Percentiles rank a stretch among this genome's conserved stretches.
Evolutionary conservation across 345 rosid genomes (phyloP).

Genomic region (Iberis pinnata): DNA sequence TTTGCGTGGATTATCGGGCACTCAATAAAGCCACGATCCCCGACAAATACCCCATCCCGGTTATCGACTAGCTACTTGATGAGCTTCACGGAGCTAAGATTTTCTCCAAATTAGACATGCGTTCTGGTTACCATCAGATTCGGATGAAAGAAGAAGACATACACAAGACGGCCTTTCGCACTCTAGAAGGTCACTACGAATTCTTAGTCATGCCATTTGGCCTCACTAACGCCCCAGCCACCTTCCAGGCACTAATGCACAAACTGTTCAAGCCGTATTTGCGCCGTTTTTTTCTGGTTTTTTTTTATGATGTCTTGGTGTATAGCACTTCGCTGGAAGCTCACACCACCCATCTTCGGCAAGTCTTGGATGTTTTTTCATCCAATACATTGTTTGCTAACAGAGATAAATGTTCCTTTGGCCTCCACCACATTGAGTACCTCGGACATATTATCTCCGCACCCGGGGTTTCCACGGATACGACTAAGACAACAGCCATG

Average conservation of each 20-base stretch:
- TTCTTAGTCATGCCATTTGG: neutral
- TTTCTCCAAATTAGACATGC: neutral
- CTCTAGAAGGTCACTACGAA: neutral
- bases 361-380: too few relatives aligned
- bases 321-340: neutral
- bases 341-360: neutral
- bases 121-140: neutral
- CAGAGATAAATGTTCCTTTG: too few relatives aligned
- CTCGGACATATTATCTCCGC: too few relatives aligned
- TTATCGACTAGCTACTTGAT: neutral
- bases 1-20: neutral
- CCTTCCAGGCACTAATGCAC: neutral
- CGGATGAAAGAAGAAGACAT: neutral
- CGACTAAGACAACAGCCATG: too few relatives aligned
- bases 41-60: neutral
- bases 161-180: neutral
- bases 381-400: too few relatives aligned
- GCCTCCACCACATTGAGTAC: too few relatives aligned
- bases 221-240: neutral
- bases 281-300: neutral
- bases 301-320: neutral
- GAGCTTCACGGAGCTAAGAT: neutral
- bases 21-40: neutral
- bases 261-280: neutral
- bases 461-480: too few relatives aligned